These are phyloP conservation scores for Arbutus unedo DNA, from an alignment of 148 eudicot genomes.

Conservation along the genomic window DNA sequence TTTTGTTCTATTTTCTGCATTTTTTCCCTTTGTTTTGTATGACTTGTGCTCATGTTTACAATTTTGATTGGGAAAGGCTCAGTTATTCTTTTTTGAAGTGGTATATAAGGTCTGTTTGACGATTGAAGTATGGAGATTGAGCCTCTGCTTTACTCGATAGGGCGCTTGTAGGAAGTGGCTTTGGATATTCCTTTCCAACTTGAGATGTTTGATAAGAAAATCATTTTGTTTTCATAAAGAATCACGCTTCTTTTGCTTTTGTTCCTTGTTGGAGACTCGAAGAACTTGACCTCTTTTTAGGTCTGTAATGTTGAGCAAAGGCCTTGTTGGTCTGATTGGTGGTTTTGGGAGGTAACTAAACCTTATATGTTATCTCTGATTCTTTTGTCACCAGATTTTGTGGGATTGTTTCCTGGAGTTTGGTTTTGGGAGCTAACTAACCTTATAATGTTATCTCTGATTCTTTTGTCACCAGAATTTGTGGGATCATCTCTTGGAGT, in stretches of 20 bases:
- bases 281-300: not conserved
- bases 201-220: constrained; percentile 1
- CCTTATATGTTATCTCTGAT: not conserved
- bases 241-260: not conserved
- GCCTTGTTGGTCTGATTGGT: not conserved
- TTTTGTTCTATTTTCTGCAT: not conserved
- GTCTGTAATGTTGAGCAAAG: not conserved
- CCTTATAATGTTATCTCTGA: not conserved
- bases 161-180: not conserved
- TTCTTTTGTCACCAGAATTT: not conserved
- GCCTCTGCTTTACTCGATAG: not conserved
- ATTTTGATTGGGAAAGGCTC: not conserved
- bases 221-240: not conserved
- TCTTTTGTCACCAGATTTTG: not conserved
- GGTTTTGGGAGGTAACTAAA: not conserved
- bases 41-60: not conserved
- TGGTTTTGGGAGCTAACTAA: not conserved
- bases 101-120: not conserved
- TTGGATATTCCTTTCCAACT: not conserved
- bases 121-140: not conserved
- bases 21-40: not conserved
- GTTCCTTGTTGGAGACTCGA: not conserved
- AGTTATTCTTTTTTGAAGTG: not conserved
- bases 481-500: not conserved
- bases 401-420: not conserved